A percentile compares a stretch with the other conserved stretches of the same genome.
phyloP scores from a whole-genome alignment of 257 asterid genomes.

The Coffea eugenioides region DNA sequence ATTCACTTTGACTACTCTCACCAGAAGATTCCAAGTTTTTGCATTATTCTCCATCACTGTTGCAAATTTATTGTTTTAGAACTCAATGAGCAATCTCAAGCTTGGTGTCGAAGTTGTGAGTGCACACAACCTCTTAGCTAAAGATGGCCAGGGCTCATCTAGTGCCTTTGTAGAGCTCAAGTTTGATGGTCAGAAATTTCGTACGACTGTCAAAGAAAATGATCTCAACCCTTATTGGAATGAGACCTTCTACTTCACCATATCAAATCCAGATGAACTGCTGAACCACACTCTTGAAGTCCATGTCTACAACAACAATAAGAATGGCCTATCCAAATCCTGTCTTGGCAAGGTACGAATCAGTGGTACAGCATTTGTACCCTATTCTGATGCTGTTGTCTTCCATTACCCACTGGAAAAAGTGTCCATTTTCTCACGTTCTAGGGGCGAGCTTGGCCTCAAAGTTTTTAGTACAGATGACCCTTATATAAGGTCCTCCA shows the following conservation, averaged over 20 bases:
- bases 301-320: constrained; percentile 51
- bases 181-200: constrained; percentile 74
- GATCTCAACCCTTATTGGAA: constrained; percentile 83
- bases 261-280: constrained; percentile 56
- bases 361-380: constrained; percentile 62
- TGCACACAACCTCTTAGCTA: constrained; percentile 75
- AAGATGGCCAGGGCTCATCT: constrained; percentile 82
- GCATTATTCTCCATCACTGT: background rate
- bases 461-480: constrained; percentile 73
- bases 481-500: constrained; percentile 48
- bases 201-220: constrained; percentile 73
- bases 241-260: constrained; percentile 68
- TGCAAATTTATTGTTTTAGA: constrained; percentile 13
- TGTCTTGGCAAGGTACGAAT: constrained; percentile 73
- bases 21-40: background rate
- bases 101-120: constrained; percentile 83
- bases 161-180: constrained; percentile 74
- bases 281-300: constrained; percentile 65
- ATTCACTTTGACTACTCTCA: background rate
- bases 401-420: constrained; percentile 77
- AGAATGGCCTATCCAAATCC: constrained; percentile 44
- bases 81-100: constrained; percentile 69
- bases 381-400: constrained; percentile 67
- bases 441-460: constrained; percentile 75
- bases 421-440: constrained; percentile 60